Conservation (phyloP, 2,329 filamentous ascomycete species). For the Aspergillus pseudoterreus region DNA sequence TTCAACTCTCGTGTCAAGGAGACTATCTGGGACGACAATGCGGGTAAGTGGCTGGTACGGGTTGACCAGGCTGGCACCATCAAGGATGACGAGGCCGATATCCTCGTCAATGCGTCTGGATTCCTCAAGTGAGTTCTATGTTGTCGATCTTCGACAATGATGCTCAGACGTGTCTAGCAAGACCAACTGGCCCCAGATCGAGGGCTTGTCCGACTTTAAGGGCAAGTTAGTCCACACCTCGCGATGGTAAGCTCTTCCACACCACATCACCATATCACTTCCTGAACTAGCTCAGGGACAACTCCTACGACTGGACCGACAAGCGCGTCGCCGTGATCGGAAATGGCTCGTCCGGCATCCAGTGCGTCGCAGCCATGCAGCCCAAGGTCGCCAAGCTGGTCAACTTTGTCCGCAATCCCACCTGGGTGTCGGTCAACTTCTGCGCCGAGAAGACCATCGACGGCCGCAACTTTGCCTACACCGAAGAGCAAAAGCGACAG, state of each 20-base stretch:
- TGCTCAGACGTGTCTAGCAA: neutral
- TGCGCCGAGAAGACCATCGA: constrained; percentile 16
- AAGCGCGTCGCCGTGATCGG: constrained; percentile 28
- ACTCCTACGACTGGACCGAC: constrained; percentile 16
- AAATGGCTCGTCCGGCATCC: constrained; percentile 34
- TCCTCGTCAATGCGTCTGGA: constrained; percentile 25
- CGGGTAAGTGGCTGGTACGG: constrained; percentile 15
- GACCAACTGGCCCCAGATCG: constrained; percentile 25
- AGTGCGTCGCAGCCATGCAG: constrained; percentile 19
- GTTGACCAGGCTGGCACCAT: constrained; percentile 13
- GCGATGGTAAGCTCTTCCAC: constrained; percentile 10
- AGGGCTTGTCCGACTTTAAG: constrained; percentile 19
- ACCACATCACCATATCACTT: neutral
- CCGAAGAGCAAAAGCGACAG: constrained; percentile 17
- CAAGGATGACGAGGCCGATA: constrained; percentile 17
- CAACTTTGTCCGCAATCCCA: constrained; percentile 24
- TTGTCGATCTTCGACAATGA: neutral
- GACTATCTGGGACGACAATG: constrained; percentile 34
- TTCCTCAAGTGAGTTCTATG: constrained; percentile 14
- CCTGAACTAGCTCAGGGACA: constrained; percentile 8
- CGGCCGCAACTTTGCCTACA: constrained; percentile 24
- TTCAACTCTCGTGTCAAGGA: constrained; percentile 36
- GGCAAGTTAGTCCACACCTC: constrained; percentile 24
- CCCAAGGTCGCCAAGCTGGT: constrained; percentile 19
- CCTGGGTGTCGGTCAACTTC: constrained; percentile 25